Base-by-base conservation (phyloP, 2,329 filamentous ascomycete species). In the Alternaria arborescens region DNA sequence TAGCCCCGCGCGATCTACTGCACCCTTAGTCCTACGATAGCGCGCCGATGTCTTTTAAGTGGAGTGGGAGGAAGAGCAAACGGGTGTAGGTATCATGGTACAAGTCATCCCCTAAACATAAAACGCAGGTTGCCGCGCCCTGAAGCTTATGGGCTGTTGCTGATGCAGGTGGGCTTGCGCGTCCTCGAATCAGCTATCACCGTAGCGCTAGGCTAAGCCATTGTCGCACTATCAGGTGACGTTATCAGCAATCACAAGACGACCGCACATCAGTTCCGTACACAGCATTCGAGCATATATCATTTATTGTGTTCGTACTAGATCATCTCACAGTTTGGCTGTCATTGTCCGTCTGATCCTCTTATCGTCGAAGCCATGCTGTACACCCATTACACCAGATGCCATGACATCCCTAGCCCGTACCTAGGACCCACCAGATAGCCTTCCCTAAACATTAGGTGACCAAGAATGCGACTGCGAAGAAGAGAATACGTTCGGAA, bases 381-480 rank as follows among this genome's bases (percentile, higher is more conserved):
- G 61, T 65, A 63, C 66, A 64, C 60, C 67, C 66, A 60, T 66
- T 63, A 70, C 65, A 66, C 62, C 63, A 62, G 57, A 56, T 64
- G 58, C 60, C 44, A 52, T 60, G 51, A 52, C 55, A 28, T 55
- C 58, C 67, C 62, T 47, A 59, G 55, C 55, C 61, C 65, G 60
- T 70, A 61, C 61, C 66, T 62, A 44, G 55, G 60, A 63, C 53
- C 58, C 51, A 58, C 67, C 58, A 72, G 55, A 67, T 72, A 62
- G 66, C 69, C 71, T 62, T 69, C 64, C 73, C 68, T 67, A 73
- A 67, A 72, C 59, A 67, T 64, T 65, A 69, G 58, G 56, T 69
- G 69, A 67, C 61, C 61, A 67, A 65, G 67, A 62, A 70, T 70
- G 62, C 62, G 44, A 46, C 63, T 64, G 55, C 60, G 66, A 70